These are phyloP conservation scores for Aspergillus sp. DNA, from an alignment of 2,329 filamentous ascomycete species.

Conservation along the genomic window DNA sequence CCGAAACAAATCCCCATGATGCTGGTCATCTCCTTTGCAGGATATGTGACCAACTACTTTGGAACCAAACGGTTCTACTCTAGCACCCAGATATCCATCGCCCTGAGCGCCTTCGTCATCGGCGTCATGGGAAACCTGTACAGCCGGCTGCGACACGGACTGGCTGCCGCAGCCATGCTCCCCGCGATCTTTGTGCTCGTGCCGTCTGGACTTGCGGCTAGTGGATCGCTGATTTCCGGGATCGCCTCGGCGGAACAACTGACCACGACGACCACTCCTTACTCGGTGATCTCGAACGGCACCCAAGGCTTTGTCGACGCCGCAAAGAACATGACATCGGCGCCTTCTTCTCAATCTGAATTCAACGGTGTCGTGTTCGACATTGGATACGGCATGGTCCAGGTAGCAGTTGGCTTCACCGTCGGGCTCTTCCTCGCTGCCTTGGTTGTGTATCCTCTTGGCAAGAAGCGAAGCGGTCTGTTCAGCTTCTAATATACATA, in stretches of 20 bases:
- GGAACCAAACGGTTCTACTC: slow-evolving; percentile 64
- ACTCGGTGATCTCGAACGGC: slow-evolving; percentile 46
- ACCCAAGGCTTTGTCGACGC: slow-evolving; percentile 30
- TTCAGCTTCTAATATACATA: slow-evolving; percentile 43
- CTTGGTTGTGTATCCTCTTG: slow-evolving; percentile 47
- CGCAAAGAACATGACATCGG: slow-evolving; percentile 22
- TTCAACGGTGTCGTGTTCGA: slow-evolving; percentile 38
- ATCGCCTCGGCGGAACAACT: slow-evolving; percentile 58
- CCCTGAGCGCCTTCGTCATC: slow-evolving; percentile 73
- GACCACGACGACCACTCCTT: slow-evolving; percentile 23
- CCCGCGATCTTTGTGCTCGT: slow-evolving; percentile 80
- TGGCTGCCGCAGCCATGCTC: slow-evolving; percentile 82
- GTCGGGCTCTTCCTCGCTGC: slow-evolving; percentile 49
- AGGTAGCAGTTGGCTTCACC: slow-evolving; percentile 50
- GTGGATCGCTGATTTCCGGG: slow-evolving; percentile 58
- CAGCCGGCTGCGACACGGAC: slow-evolving; percentile 68
- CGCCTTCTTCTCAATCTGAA: slow-evolving; percentile 10
- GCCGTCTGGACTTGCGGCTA: slow-evolving; percentile 59
- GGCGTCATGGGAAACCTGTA: slow-evolving; percentile 82
- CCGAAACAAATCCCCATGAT: slow-evolving; percentile 77
- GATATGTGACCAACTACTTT: slow-evolving; percentile 76
- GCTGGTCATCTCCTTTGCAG: slow-evolving; percentile 69
- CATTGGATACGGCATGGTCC: slow-evolving; percentile 49
- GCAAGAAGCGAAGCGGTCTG: slow-evolving; percentile 48
- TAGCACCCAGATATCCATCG: slow-evolving; percentile 74